These are phyloP conservation scores for Gremmenia infestans DNA, from an alignment of 2,329 filamentous ascomycete genomes.

Conservation along the genomic window DNA sequence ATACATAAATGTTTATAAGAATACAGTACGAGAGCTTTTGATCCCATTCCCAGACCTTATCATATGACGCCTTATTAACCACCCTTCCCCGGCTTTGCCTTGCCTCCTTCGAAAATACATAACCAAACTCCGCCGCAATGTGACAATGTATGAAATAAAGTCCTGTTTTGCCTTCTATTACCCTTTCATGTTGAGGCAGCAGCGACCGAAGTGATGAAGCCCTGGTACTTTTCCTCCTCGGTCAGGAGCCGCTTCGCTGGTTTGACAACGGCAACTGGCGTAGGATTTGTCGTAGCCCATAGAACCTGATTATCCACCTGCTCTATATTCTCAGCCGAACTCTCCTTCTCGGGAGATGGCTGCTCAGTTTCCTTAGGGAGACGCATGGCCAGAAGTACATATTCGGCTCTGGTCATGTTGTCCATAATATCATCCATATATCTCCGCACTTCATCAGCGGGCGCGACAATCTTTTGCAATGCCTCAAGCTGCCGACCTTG, in stretches of 20 bases:
- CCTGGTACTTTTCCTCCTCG: conserved; percentile 44
- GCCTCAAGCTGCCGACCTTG: conserved; percentile 55
- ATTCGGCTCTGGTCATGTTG: conserved; percentile 63
- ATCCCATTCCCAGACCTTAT: background rate
- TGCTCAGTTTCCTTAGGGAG: conserved; percentile 42
- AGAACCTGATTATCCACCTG: conserved; percentile 16
- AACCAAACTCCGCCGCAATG: conserved; percentile 1
- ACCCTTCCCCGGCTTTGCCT: background rate
- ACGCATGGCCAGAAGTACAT: conserved; percentile 62
- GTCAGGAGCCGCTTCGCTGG: conserved; percentile 30
- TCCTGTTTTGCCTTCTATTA: background rate
- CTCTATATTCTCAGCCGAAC: conserved; percentile 7
- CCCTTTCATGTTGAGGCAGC: background rate
- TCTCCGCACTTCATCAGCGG: conserved; percentile 55
- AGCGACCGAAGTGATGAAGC: conserved; percentile 34
- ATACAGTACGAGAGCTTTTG: background rate
- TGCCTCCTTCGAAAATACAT: background rate
- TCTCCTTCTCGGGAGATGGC: conserved; percentile 11
- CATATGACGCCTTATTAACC: background rate
- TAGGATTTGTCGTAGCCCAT: conserved; percentile 24
- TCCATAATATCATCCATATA: conserved; percentile 70
- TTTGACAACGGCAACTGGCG: conserved; percentile 14
- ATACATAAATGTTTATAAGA: background rate
- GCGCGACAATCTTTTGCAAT: conserved; percentile 56
- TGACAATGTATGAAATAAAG: background rate